Base-by-base conservation (phyloP, 257 asterid species). In the Lavandula angustifolia region DNA sequence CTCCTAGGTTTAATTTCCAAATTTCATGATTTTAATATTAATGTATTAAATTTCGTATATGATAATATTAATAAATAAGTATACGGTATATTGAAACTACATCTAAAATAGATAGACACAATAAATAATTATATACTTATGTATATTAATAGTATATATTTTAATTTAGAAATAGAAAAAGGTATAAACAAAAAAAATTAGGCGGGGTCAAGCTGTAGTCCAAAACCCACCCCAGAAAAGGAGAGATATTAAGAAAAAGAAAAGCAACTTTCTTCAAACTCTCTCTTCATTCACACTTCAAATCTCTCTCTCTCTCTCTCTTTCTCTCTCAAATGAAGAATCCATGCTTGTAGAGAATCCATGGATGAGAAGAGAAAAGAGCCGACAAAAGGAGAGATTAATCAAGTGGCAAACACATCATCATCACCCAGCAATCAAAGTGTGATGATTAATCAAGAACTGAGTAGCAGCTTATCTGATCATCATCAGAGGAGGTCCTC, bases 281-380 rank as follows among this genome's bases (percentile, higher is more conserved):
- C 77, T 60, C 73, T 62, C 76, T 75, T 79, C 84, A 64, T 66
- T 73, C 78, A 79, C 77, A 68, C 78, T 75, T 52, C 13, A 62
- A 63, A 78, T 17, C 41, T 31, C 51, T 59, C 63, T 61, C 68
- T 53, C 72, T 64, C 67, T 64, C 66, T 61, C 68, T 63, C 66
- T 67, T 69, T 52, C 67, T 72, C 68, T 62, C 64, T 34, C 41
- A 22, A 58, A 76, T 52, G 76, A 73, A 76, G 79, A 70, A 79
- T 65, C 70, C 68, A 54, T 40, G 68, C 62, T 68, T 55, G 51
- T 60, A 33, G 48, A 60, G 34, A 64, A 33, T 13, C 74, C 31
- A 75, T 76, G 82, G 81, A 73, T 31, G 71, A 66, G 32, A 69
- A 70, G 44, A 37, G 29, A 13, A 22, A 42, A 53, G 68, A 59